phyloP scores from a whole-genome alignment of 139 green algal genomes.

The Picochlorum sp. region DNA sequence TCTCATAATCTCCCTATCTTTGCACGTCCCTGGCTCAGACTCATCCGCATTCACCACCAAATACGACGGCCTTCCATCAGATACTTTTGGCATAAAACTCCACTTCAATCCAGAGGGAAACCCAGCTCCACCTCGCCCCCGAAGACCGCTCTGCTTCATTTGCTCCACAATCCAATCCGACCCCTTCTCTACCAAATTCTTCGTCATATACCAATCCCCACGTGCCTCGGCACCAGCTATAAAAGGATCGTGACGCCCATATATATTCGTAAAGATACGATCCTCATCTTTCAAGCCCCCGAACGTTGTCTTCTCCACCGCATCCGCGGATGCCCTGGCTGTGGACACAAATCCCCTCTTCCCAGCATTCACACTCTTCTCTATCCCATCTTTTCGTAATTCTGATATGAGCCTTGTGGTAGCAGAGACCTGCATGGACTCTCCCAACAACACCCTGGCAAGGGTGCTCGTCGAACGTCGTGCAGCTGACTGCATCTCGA shows the following conservation, averaged over 20 bases:
- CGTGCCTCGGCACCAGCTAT: slow-evolving; percentile 48
- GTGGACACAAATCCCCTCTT: neutral
- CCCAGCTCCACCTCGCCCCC: slow-evolving; percentile 22
- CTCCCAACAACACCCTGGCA: too few relatives aligned
- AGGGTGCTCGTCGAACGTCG: too few relatives aligned
- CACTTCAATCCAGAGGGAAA: slow-evolving; percentile 29
- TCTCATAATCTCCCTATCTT: slow-evolving; percentile 27
- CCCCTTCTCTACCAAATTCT: slow-evolving; percentile 21
- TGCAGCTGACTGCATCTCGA: too few relatives aligned
- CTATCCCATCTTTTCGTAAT: too few relatives aligned
- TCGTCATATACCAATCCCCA: slow-evolving; percentile 58
- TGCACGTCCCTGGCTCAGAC: slow-evolving; percentile 25
- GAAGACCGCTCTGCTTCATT: slow-evolving; percentile 22
- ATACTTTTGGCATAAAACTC: slow-evolving; percentile 29
- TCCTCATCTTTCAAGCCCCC: slow-evolving; percentile 14
- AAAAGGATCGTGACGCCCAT: slow-evolving; percentile 25
- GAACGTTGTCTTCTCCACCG: neutral
- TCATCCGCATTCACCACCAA: slow-evolving; percentile 28
- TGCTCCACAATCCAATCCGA: slow-evolving; percentile 25
- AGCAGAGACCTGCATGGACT: too few relatives aligned
- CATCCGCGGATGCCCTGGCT: slow-evolving; percentile 14
- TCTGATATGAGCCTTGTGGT: too few relatives aligned
- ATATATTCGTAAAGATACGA: slow-evolving; percentile 27
- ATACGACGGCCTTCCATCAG: slow-evolving; percentile 11
- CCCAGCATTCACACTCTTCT: neutral